Base-by-base conservation (phyloP, 2,329 filamentous ascomycete genomes). In the Xylariaceae sp. region DNA sequence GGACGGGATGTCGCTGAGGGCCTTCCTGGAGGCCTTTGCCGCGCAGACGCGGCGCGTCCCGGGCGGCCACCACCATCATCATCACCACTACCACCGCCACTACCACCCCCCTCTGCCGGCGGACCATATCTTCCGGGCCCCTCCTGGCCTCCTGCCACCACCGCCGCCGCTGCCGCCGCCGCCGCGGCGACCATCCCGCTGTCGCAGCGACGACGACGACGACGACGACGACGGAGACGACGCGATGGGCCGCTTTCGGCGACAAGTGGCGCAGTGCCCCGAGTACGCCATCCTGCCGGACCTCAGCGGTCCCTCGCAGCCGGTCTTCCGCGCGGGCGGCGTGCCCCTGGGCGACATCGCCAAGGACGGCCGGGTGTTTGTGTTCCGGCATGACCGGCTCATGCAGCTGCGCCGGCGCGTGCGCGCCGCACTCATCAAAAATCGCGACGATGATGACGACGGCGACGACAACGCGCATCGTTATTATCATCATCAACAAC, bases 301-400 rank as follows among this genome's bases (percentile, higher is more conserved):
- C 27, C 45, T 45, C 13, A 55, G 45, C 14, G 63, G 63, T 3
- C 63, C 63, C 8, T 61, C 58, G 11, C 52, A 59, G 38, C 58
- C 57, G 9, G 44, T 45, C 10, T 37, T 57, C 12, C 35, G 45
- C 11, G 39, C 49, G 4, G 44, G 37, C 1, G 57, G 53, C 10
- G 35, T 42, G 5, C 42, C 56, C 1, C 45, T 58, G 36, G 34
- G 46, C 4, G 29, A 46, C 13, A 56, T 61, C 36, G 36, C 45
- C n/a, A 61, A 58, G 35, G 53, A 50, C n/a, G 61, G 61, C 32
- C 61, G 55, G 29, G 60, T 66, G 15, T 67, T 67, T 39, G 52
- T 61, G 11, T 64, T 68, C 35, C 47, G 39, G 12, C 53, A 49
- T 11, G 41, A 47, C 3, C 54, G 51, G 13, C 51, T 67, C 8